Evolutionary conservation across 805 yeast genomes (phyloP).

Genomic region (Debaryomyces castellii): DNA sequence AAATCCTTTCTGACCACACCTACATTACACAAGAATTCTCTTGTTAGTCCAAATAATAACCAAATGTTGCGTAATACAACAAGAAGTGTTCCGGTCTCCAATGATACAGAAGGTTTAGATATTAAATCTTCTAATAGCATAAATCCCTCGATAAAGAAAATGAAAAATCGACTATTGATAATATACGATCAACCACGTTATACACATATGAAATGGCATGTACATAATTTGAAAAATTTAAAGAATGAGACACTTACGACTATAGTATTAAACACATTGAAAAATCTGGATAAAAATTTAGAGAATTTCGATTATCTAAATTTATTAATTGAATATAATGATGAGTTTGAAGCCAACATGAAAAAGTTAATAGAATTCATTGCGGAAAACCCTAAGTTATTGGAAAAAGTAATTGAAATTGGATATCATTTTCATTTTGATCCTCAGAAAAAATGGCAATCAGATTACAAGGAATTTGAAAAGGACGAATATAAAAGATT

Average conservation of each 20-base stretch:
- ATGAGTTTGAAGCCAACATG: conserved; percentile 24
- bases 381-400: conserved; percentile 11
- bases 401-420: conserved; percentile 19
- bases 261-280: conserved; percentile 18
- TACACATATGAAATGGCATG: conserved; percentile 25
- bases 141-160: neutral
- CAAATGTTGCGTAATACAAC: neutral
- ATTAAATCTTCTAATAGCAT: neutral
- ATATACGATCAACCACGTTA: conserved; percentile 28
- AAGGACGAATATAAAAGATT: conserved; percentile 23
- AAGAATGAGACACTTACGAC: conserved; percentile 17
- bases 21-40: neutral
- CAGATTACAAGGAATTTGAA: conserved; percentile 24
- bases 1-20: neutral
- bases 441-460: conserved; percentile 28
- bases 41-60: neutral
- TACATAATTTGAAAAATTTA: conserved; percentile 19
- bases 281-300: neutral
- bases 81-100: neutral
- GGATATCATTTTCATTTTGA: conserved; percentile 37
- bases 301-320: conserved; percentile 19
- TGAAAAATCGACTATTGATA: conserved; percentile 14
- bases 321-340: conserved; percentile 32
- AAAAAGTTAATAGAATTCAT: conserved; percentile 20
- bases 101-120: neutral